Percentiles rank a stretch among this genome's conserved stretches.
Evolutionary conservation across 129 eudicot species (phyloP).

Genomic region (Flaveria linearis): DNA sequence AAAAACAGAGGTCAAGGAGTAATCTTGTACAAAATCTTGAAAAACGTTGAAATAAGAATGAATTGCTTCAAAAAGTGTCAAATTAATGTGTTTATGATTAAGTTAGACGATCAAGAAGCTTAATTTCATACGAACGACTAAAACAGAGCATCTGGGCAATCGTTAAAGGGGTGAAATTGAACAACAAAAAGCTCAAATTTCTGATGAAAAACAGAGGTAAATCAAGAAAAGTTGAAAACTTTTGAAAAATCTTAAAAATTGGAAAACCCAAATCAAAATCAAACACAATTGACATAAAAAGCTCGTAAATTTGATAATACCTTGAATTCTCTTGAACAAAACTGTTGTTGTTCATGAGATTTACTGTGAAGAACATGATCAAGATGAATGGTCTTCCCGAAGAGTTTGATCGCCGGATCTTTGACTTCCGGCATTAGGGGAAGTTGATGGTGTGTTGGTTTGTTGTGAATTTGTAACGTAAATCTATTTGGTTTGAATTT

Average conservation of each 20-base stretch:
- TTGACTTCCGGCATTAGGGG: constrained; percentile 37
- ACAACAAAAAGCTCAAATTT: too few relatives aligned
- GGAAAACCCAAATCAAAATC: neutral
- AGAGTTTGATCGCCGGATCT: constrained; percentile 54
- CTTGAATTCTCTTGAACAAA: constrained; percentile 26
- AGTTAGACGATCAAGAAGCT: neutral
- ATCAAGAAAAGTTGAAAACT: neutral
- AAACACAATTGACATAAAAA: constrained; percentile 6
- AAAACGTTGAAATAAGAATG: neutral
- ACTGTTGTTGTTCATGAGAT: constrained; percentile 2
- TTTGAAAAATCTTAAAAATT: neutral
- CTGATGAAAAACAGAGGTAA: neutral
- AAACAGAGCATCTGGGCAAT: constrained; percentile 9
- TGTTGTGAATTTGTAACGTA: constrained; percentile 19
- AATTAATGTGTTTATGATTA: too few relatives aligned
- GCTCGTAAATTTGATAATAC: constrained; percentile 14
- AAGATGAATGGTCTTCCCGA: constrained; percentile 52
- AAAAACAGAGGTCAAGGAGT: neutral
- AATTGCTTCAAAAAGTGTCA: too few relatives aligned
- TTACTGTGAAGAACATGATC: neutral
- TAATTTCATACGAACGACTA: neutral
- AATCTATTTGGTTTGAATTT: constrained; percentile 12
- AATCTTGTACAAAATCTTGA: neutral
- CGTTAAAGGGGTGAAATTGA: neutral
- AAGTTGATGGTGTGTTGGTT: constrained; percentile 2